Evolutionary conservation across 768 basidiomycete species (phyloP), one percentile per base, ranked within the genome.

Genomic region (Lactifluus piperatus): DNA sequence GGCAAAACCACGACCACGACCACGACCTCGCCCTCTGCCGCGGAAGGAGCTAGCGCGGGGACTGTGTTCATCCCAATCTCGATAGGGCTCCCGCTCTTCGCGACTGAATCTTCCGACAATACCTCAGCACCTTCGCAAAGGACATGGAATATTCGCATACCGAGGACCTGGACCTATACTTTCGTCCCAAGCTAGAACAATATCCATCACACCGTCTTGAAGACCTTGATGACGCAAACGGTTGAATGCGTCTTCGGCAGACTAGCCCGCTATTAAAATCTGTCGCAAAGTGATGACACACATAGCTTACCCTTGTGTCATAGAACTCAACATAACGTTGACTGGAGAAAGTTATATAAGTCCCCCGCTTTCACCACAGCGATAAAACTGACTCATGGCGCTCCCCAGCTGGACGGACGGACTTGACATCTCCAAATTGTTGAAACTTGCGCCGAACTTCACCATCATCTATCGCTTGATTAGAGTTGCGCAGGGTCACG

Each of bases 301-400:
- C n/a, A 20, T 6, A 4, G 65, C 83, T 70, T 64, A 89, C 92
- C 70, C 92, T 75, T 24, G 81, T 90, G 68, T 99, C 97, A 68
- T 86, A 99, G 68, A 84, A 94, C 69, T 98, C 94, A n/a, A 98
- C 88, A 63, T 90, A 84, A 58, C 90, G 85, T 66, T 91, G 88
- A 65, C 93, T 97, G 60, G 8, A 29, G n/a, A 37, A 27, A 51
- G 39, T 62, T n/a, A 66, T 59, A 16, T 56, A 6, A 51, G 43
- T 32, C 10, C 39, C 10, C 10, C 20, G 27, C 53, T 57, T 18
- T 51, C 20, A 55, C 26, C 37, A 13, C 14, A 5, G 26, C 13
- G 0, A 43, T 41, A 24, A 30, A 36, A 56, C 47, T 61, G 50
- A 74, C 71, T 90, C 85, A 43, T 72, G 70, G 41, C 84, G 83